Conservation (phyloP, 2,329 filamentous ascomycete species). For the Aspergillus ruber region DNA sequence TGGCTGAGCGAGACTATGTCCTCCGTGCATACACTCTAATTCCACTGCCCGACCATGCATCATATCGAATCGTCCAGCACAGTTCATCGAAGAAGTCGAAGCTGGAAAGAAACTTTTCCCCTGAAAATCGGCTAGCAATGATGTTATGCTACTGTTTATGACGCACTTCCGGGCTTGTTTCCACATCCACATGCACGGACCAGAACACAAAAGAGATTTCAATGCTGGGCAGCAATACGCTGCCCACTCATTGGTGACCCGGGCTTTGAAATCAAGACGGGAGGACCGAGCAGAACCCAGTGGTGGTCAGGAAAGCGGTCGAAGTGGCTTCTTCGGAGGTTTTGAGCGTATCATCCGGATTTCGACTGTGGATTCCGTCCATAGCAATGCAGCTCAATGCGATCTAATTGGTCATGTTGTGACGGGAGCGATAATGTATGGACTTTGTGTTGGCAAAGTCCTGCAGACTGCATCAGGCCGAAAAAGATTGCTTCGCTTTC, state of each 20-base stretch:
- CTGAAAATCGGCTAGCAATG: neutral
- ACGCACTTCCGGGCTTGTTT: neutral
- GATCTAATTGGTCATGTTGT: slow-evolving; percentile 28
- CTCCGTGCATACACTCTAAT: no score
- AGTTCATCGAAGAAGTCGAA: no score
- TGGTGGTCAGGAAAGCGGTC: no score
- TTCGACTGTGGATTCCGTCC: slow-evolving; percentile 6
- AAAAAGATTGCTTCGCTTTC: slow-evolving; percentile 62
- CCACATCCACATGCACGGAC: neutral
- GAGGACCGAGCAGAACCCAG: no score
- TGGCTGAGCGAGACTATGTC: no score
- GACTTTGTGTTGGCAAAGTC: slow-evolving; percentile 28
- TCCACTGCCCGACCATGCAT: no score
- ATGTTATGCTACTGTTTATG: neutral
- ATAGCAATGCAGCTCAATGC: slow-evolving; percentile 35
- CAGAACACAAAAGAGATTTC: neutral
- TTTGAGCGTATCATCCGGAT: neutral
- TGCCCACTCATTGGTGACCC: neutral
- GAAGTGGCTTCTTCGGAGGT: no score
- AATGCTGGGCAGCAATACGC: neutral
- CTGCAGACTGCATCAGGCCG: slow-evolving; percentile 46
- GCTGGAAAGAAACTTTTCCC: neutral
- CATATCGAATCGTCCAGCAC: no score
- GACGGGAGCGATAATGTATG: slow-evolving; percentile 29
- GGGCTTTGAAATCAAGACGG: no score